These are phyloP conservation scores for Dioszegia aurantiaca DNA, from an alignment of 768 basidiomycete genomes.

Conservation along the genomic window DNA sequence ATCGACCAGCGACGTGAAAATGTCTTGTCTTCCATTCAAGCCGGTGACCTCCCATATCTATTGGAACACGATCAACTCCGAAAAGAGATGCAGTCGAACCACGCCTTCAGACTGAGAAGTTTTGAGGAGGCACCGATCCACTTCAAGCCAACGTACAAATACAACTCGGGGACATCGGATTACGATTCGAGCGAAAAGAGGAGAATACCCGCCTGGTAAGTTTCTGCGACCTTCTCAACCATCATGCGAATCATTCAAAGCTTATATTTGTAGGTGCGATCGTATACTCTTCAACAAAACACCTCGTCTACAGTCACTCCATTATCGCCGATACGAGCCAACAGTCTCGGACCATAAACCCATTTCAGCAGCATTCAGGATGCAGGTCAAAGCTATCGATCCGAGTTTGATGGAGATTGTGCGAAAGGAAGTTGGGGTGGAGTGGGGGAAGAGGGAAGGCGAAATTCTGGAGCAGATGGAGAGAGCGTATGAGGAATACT, in stretches of 20 bases:
- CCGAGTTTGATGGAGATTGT: conserved; percentile 61
- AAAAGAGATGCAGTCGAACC: conserved; percentile 83
- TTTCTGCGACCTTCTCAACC: conserved; percentile 3
- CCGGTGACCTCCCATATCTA: conserved; percentile 65
- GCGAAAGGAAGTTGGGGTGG: conserved; percentile 60
- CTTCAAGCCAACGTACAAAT: conserved; percentile 93
- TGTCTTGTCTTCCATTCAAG: conserved; percentile 68
- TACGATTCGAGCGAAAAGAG: conserved; percentile 88
- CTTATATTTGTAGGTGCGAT: conserved; percentile 61
- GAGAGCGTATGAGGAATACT: conserved; percentile 20
- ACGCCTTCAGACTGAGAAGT: conserved; percentile 75
- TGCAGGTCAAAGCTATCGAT: conserved; percentile 71
- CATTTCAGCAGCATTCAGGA: conserved; percentile 71
- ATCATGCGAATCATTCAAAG: not conserved
- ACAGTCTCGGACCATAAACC: conserved; percentile 90
- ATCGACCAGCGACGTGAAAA: conserved; percentile 87
- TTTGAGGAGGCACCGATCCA: conserved; percentile 76
- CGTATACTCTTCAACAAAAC: conserved; percentile 72
- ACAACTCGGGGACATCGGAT: conserved; percentile 70
- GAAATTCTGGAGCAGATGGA: conserved; percentile 42
- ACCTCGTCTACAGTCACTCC: conserved; percentile 62
- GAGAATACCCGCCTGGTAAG: conserved; percentile 79
- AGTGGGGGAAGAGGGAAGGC: conserved; percentile 52
- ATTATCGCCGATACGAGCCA: conserved; percentile 77
- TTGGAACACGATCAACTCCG: conserved; percentile 75